phyloP scores from a whole-genome alignment of 441 rosid genomes.

The Melastoma candidum region DNA sequence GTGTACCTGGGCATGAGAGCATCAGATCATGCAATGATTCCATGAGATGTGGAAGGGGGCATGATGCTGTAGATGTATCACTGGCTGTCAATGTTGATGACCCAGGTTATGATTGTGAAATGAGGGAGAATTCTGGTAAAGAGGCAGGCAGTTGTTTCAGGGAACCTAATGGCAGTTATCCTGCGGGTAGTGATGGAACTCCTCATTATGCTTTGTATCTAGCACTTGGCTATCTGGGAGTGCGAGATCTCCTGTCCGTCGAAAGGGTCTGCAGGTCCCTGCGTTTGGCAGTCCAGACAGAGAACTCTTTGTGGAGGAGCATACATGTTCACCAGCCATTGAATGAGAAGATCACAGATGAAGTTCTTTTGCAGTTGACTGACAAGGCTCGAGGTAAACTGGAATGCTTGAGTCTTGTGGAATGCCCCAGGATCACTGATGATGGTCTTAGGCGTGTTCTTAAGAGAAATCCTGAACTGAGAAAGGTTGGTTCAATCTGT shows the following conservation, averaged over 20 bases:
- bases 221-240: constrained; percentile 52
- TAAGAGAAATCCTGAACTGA: constrained; percentile 52
- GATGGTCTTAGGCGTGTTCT: constrained; percentile 53
- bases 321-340: constrained; percentile 65
- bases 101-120: no score
- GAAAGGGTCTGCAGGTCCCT: constrained; percentile 59
- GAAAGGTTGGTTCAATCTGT: constrained; percentile 36
- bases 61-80: no score
- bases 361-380: constrained; percentile 51
- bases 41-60: no score
- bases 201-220: constrained; percentile 49
- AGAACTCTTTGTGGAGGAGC: constrained; percentile 61
- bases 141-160: neutral
- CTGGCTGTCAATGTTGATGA: no score
- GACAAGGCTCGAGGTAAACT: constrained; percentile 66
- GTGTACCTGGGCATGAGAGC: neutral
- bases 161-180: constrained; percentile 12
- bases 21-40: no score
- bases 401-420: constrained; percentile 73
- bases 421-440: constrained; percentile 68
- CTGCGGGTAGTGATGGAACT: constrained; percentile 27
- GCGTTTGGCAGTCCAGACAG: constrained; percentile 36
- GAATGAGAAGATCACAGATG: constrained; percentile 76
- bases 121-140: neutral
- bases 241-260: constrained; percentile 56